Conservation (phyloP, 164 flowering plant species). For the Piper betle region DNA sequence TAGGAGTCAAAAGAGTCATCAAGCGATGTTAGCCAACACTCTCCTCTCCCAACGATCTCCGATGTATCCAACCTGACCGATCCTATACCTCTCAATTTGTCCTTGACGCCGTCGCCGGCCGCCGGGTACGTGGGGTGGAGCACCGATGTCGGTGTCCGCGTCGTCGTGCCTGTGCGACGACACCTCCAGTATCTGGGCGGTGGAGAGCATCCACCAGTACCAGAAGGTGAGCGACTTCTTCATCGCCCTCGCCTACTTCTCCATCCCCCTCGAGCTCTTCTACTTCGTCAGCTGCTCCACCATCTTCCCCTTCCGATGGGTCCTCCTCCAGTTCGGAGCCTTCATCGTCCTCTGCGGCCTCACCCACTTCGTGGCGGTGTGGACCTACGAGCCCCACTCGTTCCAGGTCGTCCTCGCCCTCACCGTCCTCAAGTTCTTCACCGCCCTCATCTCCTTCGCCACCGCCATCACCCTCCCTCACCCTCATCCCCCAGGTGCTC, state of each 20-base stretch:
- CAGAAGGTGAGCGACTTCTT: conserved; percentile 19
- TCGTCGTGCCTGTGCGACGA: conserved; percentile 10
- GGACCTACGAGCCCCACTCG: conserved; percentile 8
- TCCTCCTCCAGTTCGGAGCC: conserved; percentile 13
- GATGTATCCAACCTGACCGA: no score
- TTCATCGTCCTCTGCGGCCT: conserved; percentile 16
- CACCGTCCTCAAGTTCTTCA: conserved; percentile 14
- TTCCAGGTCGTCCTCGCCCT: conserved; percentile 8
- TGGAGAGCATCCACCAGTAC: conserved; percentile 11
- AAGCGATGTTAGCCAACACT: no score
- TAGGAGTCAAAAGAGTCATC: no score
- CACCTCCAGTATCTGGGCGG: conserved; percentile 6
- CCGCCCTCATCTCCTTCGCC: conserved; percentile 14
- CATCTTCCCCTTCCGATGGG: conserved; percentile 16
- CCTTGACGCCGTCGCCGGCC: no score
- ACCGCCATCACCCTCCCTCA: conserved; percentile 9
- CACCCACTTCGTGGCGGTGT: conserved; percentile 11
- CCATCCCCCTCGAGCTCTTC: conserved; percentile 18
- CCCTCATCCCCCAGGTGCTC: conserved; percentile 10
- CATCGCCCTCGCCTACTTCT: conserved; percentile 20
- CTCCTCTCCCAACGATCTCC: no score
- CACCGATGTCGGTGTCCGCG: neutral
- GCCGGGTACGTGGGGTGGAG: no score
- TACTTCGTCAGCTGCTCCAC: conserved; percentile 20
- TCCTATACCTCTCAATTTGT: no score